Evolutionary conservation across 2,329 filamentous ascomycete species (phyloP).

Genomic region (Alternaria sp.): DNA sequence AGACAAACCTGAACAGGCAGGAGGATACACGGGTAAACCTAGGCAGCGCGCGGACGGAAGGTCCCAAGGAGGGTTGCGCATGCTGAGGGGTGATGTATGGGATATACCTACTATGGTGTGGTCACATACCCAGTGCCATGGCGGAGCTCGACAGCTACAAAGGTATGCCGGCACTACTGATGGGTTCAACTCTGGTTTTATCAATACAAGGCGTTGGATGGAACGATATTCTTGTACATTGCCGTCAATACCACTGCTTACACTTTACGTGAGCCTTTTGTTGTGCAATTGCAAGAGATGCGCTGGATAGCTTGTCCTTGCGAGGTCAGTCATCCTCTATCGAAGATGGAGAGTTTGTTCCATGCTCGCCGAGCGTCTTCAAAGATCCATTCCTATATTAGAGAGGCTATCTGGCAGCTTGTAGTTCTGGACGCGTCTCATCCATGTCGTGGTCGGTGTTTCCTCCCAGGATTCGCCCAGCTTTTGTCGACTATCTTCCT

Average conservation of each 20-base stretch:
- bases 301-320: neutral
- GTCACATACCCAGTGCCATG: neutral
- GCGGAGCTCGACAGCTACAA: conserved; percentile 2
- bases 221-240: conserved; percentile 6
- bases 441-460: neutral
- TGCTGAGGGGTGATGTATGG: conserved; percentile 63
- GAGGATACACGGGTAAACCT: conserved; percentile 82
- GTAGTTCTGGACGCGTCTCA: neutral
- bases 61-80: conserved; percentile 89
- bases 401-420: neutral
- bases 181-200: neutral
- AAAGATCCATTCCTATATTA: neutral
- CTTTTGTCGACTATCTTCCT: neutral
- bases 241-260: neutral
- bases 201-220: conserved; percentile 14
- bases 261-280: neutral
- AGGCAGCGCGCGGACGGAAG: conserved; percentile 72
- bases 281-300: neutral
- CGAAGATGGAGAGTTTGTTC: neutral
- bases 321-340: neutral
- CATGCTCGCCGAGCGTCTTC: neutral
- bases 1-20: conserved; percentile 64
- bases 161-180: neutral
- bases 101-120: neutral
- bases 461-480: neutral